phyloP scores from a whole-genome alignment of 2,329 filamentous ascomycete species.

The Xylariaceae sp. region DNA sequence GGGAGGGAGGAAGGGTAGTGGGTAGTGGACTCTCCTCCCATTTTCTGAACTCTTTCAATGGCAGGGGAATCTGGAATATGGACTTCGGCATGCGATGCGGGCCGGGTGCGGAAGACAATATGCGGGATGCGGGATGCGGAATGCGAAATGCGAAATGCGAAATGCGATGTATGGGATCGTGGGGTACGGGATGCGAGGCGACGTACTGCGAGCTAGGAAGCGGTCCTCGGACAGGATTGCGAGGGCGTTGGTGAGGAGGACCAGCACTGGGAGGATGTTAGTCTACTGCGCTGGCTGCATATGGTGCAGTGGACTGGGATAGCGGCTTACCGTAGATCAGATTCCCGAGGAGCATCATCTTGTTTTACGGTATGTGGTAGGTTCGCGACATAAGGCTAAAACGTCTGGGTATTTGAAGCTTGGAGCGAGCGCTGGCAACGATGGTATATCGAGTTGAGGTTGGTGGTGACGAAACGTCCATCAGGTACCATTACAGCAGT shows the following conservation, averaged over 20 bases:
- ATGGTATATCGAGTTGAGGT: slow-evolving; percentile 19
- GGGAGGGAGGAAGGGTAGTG: too few relatives aligned
- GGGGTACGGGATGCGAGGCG: too few relatives aligned
- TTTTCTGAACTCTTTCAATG: too few relatives aligned
- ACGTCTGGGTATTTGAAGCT: neutral
- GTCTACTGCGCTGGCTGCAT: slow-evolving; percentile 9
- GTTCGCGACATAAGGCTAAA: slow-evolving; percentile 11
- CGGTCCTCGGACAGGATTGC: slow-evolving; percentile 92
- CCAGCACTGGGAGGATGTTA: slow-evolving; percentile 50
- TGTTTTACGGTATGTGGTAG: slow-evolving; percentile 27
- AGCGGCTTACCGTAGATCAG: slow-evolving; percentile 61
- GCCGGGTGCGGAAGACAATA: too few relatives aligned
- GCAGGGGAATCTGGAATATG: too few relatives aligned
- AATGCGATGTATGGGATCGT: too few relatives aligned
- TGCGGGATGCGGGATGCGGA: too few relatives aligned
- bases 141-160: too few relatives aligned
- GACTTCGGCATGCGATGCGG: too few relatives aligned
- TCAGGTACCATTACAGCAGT: too few relatives aligned
- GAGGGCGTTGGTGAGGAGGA: slow-evolving; percentile 90
- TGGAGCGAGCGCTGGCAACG: neutral
- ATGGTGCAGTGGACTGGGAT: neutral
- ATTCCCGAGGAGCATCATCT: slow-evolving; percentile 65
- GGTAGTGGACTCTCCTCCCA: too few relatives aligned
- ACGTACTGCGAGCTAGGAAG: slow-evolving; percentile 78
- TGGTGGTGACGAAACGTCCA: too few relatives aligned